A percentile compares a stretch with the other conserved stretches of the same genome.
Evolutionary conservation across 2,329 filamentous ascomycete species (phyloP).

Genomic region (Magnaporthales sp.): DNA sequence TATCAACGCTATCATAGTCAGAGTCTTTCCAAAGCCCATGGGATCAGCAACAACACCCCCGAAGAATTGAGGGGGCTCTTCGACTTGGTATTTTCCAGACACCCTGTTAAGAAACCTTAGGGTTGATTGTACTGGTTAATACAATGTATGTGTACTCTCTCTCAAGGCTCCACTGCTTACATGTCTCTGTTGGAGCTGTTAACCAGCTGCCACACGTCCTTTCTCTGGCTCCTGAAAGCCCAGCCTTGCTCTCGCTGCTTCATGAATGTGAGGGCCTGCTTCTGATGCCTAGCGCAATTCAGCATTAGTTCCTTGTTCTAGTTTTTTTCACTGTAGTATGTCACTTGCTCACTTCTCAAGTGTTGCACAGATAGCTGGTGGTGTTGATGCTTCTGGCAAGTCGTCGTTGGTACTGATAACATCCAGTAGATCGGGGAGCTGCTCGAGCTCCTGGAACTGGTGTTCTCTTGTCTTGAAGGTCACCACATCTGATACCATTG

Average conservation of each 20-base stretch:
- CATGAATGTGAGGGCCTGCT: constrained; percentile 34
- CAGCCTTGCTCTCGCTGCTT: constrained; percentile 26
- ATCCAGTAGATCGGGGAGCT: constrained; percentile 15
- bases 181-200: neutral
- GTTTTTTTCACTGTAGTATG: no score
- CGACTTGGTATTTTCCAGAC: constrained; percentile 15
- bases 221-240: constrained; percentile 15
- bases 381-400: constrained; percentile 20
- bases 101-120: constrained; percentile 26
- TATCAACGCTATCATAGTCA: constrained; percentile 32
- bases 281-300: constrained; percentile 26
- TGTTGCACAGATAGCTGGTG: constrained; percentile 13
- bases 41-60: constrained; percentile 37
- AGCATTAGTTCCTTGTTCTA: constrained; percentile 6
- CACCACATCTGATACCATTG: constrained; percentile 2
- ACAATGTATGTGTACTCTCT: no score
- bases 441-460: constrained; percentile 1
- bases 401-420: constrained; percentile 15
- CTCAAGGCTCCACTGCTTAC: neutral
- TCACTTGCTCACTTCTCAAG: constrained; percentile 14
- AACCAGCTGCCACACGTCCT: neutral
- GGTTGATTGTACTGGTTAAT: neutral
- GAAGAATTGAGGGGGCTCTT: constrained; percentile 24
- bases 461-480: neutral
- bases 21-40: constrained; percentile 38